Evolutionary conservation across 1,284 basidiomycete species (phyloP).

Genomic region (Inonotus obliquus): DNA sequence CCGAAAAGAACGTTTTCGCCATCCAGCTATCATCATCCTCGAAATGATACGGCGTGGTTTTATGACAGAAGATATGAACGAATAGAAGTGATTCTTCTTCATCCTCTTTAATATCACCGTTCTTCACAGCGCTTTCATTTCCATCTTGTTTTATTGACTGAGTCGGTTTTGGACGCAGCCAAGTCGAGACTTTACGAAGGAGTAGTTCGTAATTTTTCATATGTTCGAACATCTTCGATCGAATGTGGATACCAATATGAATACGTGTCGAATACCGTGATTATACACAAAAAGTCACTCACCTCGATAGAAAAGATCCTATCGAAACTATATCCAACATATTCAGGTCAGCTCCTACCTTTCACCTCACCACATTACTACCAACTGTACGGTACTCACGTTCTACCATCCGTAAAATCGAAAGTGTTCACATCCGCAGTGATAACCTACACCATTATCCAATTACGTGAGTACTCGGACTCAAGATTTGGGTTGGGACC

Average conservation of each 20-base stretch:
- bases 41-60: slow-evolving; percentile 67
- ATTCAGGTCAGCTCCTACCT: neutral
- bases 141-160: slow-evolving; percentile 16
- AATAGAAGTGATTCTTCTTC: slow-evolving; percentile 52
- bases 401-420: slow-evolving; percentile 49
- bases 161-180: slow-evolving; percentile 46
- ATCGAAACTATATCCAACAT: slow-evolving; percentile 49
- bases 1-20: slow-evolving; percentile 74
- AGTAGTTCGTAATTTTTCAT: slow-evolving; percentile 76
- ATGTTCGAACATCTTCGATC: slow-evolving; percentile 70
- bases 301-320: slow-evolving; percentile 73
- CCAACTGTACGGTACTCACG: slow-evolving; percentile 34
- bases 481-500: neutral
- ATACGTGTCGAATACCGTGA: neutral
- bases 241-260: neutral
- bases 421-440: slow-evolving; percentile 71
- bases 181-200: slow-evolving; percentile 62
- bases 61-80: slow-evolving; percentile 76
- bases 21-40: slow-evolving; percentile 74
- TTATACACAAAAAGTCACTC: neutral
- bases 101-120: slow-evolving; percentile 14
- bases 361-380: neutral
- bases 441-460: slow-evolving; percentile 48
- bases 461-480: neutral
- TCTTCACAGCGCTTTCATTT: neutral